phyloP scores from a whole-genome alignment of 108 stramenopile species.

The Chaetoceros tenuissimus region DNA sequence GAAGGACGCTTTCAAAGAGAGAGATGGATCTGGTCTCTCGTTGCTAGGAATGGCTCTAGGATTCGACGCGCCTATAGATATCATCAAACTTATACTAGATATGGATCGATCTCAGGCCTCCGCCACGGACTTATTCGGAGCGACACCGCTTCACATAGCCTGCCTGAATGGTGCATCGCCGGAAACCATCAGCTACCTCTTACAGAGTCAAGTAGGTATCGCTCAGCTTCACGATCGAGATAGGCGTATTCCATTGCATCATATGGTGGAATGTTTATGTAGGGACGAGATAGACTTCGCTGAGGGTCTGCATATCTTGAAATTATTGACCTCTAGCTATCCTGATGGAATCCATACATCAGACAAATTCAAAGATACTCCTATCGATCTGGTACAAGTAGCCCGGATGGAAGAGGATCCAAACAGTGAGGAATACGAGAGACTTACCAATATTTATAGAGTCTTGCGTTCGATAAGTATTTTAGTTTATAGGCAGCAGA shows the following conservation, averaged over 20 bases:
- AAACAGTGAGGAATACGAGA: background rate
- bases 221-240: background rate
- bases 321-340: background rate
- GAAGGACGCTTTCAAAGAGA: background rate
- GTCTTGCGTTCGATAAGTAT: background rate
- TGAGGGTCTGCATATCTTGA: background rate
- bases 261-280: background rate
- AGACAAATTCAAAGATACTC: background rate
- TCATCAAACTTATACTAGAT: constrained; percentile 71
- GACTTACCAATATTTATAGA: background rate
- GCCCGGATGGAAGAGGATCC: background rate
- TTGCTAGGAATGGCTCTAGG: background rate
- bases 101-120: constrained; percentile 23
- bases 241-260: background rate
- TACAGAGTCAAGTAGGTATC: background rate
- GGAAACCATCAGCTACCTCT: background rate
- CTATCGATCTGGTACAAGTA: background rate
- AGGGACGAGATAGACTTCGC: background rate
- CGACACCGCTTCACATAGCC: background rate
- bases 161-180: background rate
- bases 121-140: background rate
- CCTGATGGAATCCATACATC: background rate
- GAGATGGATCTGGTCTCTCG: background rate
- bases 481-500: background rate
- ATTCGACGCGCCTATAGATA: constrained; percentile 46